Evolutionary conservation across 2,329 filamentous ascomycete genomes (phyloP), one percentile per base, ranked within the genome.

Genomic region (Fusarium nisikadoi): DNA sequence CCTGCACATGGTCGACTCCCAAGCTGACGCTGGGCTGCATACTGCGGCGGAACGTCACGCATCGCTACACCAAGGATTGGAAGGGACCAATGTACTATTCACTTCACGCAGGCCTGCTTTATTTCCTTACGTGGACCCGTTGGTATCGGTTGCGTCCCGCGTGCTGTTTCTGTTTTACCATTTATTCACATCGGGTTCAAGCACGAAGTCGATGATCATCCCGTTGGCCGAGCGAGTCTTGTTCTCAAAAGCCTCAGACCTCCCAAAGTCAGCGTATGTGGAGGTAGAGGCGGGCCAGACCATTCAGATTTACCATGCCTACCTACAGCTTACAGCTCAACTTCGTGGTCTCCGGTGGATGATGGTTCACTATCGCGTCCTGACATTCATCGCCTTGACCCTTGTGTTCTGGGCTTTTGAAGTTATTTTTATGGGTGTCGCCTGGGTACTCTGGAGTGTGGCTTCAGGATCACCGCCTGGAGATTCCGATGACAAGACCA

Each of bases 281-380:
- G 93, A 97, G 77, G 81, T 97, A 3, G 89, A 94, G 73, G 91
- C 90, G 25, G 87, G 88, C 8, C 87, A 90, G 73, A 84, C 84
- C 7, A 86, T 98, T 77, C 93, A 97, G 80, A 89, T 97, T 10
- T 98, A 98, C 80, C 84, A 84, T 25, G 91, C 89, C 8, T 83
- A 82, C 19, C 86, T 97, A 38, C 87, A 87, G 6, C 89, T 98
- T 70, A 90, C 88, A 33, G 95, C 95, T 8, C 88, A 90, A 58
- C 90, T 98, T 71, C 86, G 88, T 16, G 95, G 95, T 0, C 80
- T 98, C 68, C 85, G 92, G 53, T 96, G 93, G 90, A 76, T 95
- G 61, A 97, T 99, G 93, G 96, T 96, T 77, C 91, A 94, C 68
- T 92, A 95, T 83, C 90, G 92, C 17, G 77, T 96, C 39, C 80